phyloP scores from a whole-genome alignment of 2,329 filamentous ascomycete genomes.

The Penicillium digitatum region DNA sequence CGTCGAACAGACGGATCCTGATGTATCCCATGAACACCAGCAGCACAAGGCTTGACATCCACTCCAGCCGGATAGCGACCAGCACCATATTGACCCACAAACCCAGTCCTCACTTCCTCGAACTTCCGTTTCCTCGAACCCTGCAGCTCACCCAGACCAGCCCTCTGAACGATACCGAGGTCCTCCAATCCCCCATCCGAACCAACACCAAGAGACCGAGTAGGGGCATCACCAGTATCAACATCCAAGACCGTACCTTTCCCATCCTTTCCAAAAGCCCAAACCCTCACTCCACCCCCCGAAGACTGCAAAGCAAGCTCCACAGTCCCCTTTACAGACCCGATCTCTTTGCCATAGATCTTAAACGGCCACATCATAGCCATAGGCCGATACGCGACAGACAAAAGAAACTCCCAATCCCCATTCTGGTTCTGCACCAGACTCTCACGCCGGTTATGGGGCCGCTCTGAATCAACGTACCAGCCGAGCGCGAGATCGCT shows the following conservation, averaged over 20 bases:
- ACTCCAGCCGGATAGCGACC: constrained; percentile 10
- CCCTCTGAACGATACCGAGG: constrained; percentile 14
- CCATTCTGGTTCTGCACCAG: constrained; percentile 35
- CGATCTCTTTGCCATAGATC: constrained; percentile 50
- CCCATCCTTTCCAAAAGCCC: constrained; percentile 49
- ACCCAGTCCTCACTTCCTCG: constrained; percentile 19
- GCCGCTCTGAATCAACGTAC: constrained; percentile 30
- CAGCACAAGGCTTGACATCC: constrained; percentile 10
- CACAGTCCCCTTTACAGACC: constrained; percentile 44
- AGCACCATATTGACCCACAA: constrained; percentile 24
- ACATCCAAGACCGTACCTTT: constrained; percentile 49
- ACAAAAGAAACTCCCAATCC: constrained; percentile 42
- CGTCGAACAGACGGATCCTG: constrained; percentile 16
- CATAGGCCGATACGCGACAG: constrained; percentile 34
- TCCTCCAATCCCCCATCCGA: constrained; percentile 28
- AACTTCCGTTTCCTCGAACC: constrained; percentile 29
- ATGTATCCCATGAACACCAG: background rate
- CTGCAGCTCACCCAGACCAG: background rate
- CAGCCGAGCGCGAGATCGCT: constrained; percentile 33
- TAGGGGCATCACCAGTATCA: constrained; percentile 28
- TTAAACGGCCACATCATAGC: constrained; percentile 48
- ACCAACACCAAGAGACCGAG: constrained; percentile 9
- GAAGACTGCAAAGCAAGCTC: constrained; percentile 49
- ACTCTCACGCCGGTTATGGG: constrained; percentile 28
- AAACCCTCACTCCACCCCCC: constrained; percentile 46